Evolutionary conservation across 2,329 filamentous ascomycete species (phyloP), one percentile per base, ranked within the genome.

Genomic region (Aureobasidium sp.): DNA sequence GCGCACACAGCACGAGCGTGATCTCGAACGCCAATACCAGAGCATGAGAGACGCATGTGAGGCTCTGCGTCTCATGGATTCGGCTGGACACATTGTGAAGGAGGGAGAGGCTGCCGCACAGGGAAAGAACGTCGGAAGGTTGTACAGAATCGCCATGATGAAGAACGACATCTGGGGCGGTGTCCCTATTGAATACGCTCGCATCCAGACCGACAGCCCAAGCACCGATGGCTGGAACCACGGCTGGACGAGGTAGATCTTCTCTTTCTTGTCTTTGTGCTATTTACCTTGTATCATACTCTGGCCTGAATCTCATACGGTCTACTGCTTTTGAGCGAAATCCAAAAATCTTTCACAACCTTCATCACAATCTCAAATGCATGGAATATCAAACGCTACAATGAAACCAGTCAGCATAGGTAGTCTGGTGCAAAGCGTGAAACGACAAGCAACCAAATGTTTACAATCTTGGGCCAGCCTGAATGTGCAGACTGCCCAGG

Each of bases 141-240:
- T 99, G 70, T 99, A 92, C 78, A 81, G 92, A 9, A 86, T 91
- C 65, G 90, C 92, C 1, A 91, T 96, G 87, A 86, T 89, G 76
- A 97, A 97, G 85, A 89, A 88, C 76, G 90, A 89, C 7, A 80
- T 96, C 21, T 96, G 88, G 78, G 81, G 86, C 57, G 85, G 86
- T 63, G 82, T 97, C 62, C 94, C 94, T 15, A 92, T 97, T 70
- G 94, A 99, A 80, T 97, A 96, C 79, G 89, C 89, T 32, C 80
- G 89, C 66, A 79, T 84, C 65, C 89, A 96, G 82, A 93, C 89
- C 36, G 93, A 97, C 72, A 90, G 84, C 54, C 93, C 93, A 7
- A 79, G 81, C 0, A 82, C 81, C 70, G 84, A 87, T 67, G 85
- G 90, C n/a, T 99, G 93, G 91, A 94, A 97, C 77, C 86, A 96